Base-by-base conservation (phyloP, 441 rosid genomes). In the Sinapis alba region DNA sequence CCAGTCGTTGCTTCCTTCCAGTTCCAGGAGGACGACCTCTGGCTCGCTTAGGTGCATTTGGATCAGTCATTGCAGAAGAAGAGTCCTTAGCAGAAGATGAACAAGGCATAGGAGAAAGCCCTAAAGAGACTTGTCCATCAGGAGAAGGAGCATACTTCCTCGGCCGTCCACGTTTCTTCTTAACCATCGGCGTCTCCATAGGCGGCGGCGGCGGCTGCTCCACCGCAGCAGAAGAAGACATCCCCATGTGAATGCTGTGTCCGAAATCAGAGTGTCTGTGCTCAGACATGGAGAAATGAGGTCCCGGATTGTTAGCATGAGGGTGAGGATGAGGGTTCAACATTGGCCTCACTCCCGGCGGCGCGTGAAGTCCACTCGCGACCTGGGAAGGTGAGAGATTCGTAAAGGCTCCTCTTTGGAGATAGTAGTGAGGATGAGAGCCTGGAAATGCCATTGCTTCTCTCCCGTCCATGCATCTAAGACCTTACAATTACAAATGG, bases 401-500 rank as follows among this genome's bases (percentile, higher is more conserved):
- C 51, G 87, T 86, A 78, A 83, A 86, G 69, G 82, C 74, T 70
- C 93, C 94, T 79, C 95, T 93, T 45, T 96, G 97, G 60, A 94
- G 79, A 88, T 90, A 94, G 78, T 86, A 94, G 36, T 90, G 93
- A 77, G 90, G 51, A 75, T 97, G 87, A 26, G 92, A 92, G 81
- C 92, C 87, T 71, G 99, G 84, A 65, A 92, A 86, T 81, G 92
- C 75, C 93, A 92, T 92, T 62, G 92, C 98, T 86, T 92, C 99
- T 89, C 95, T 88, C 62, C 96, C 96, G 85, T 96, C 99, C 99
- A 96, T 96, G 89, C 97, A 96, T 94, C 85, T 86, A 93, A 90
- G 64, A 59, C 58, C 62, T 41, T 63, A 47, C 64, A 41, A 63
- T 43, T 8, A 62, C 5, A 36, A 24, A 36, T 6, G 45, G 68